Evolutionary conservation across 1,284 basidiomycete species (phyloP), one percentile per base, ranked within the genome.

Genomic region (Fomitiporia mediterranea): DNA sequence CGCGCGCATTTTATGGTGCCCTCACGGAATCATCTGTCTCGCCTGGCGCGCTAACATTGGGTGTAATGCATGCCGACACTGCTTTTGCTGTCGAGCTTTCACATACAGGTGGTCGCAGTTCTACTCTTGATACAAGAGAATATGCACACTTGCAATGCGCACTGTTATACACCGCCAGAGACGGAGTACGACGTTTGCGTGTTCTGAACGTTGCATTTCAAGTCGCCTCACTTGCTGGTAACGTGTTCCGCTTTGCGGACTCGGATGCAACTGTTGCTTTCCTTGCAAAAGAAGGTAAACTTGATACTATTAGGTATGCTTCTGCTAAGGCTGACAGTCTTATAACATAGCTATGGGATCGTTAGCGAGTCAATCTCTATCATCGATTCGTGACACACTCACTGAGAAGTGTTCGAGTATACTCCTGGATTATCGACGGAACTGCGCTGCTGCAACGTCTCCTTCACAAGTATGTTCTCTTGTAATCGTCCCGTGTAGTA

Each of bases 201-300:
- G 83, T 86, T 43, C 81, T 89, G 68, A 99, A 99, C 66, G 72
- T 98, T 19, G 89, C 88, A 0, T 69, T 98, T 51, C 86, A 86
- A 28, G 84, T 94, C 1, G 89, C 86, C 1, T 81, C 85, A 47
- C 73, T 98, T 56, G 91, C 95, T 9, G 93, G 87, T 15, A 97
- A 92, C 66, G 86, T 99, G 4, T 99, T 96, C 76, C 83, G 91
- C 53, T 92, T 79, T 69, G 94, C 94, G 23, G 97, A 99, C 71
- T 80, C 95, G 74, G 96, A 99, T 64, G 82, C 89, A 2, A 82
- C 87, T 0, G 78, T 96, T 8, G 80, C 84, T 30, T 78, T 89
- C 67, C 72, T 93, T 61, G 75, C 86, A 35, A 91, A 95, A 65
- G 85, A 92, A 69, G 86, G 94, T 93, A 58, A 66, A 78, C 66